Percentiles rank a stretch among this genome's conserved stretches.
These are phyloP conservation scores for Teratosphaeria zuluensis DNA, from an alignment of 2,329 filamentous ascomycete genomes.

Conservation along the genomic window DNA sequence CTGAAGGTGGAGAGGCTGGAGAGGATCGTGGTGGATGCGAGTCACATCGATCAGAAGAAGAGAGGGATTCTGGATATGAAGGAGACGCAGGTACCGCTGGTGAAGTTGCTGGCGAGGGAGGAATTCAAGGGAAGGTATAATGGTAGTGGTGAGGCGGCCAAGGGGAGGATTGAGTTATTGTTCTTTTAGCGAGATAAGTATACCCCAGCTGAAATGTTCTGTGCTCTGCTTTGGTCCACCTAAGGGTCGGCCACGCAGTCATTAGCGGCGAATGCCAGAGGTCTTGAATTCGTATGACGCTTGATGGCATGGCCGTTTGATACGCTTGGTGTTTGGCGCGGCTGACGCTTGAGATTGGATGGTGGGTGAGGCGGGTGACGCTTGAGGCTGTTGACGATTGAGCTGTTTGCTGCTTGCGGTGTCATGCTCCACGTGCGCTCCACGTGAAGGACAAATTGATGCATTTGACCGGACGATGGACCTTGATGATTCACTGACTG, in stretches of 20 bases:
- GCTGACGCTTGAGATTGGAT: background rate
- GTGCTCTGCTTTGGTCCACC: too few relatives aligned
- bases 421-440: too few relatives aligned
- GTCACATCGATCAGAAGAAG: constrained; percentile 91
- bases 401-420: too few relatives aligned
- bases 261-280: too few relatives aligned
- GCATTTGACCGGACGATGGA: too few relatives aligned
- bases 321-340: background rate
- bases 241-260: too few relatives aligned
- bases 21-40: constrained; percentile 79
- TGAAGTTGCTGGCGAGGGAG: constrained; percentile 59
- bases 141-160: constrained; percentile 28
- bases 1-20: constrained; percentile 39
- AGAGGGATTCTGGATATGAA: constrained; percentile 90
- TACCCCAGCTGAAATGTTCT: background rate
- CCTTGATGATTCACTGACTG: too few relatives aligned
- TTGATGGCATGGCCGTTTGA: background rate
- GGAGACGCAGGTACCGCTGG: constrained; percentile 74
- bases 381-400: too few relatives aligned
- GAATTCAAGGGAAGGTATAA: constrained; percentile 64
- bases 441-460: too few relatives aligned
- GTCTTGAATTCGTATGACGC: background rate
- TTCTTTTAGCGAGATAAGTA: constrained; percentile 38
- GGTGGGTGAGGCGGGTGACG: too few relatives aligned
- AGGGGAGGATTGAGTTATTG: constrained; percentile 46